Base-by-base conservation (phyloP, 2,329 filamentous ascomycete genomes). In the Neonectria faginata region DNA sequence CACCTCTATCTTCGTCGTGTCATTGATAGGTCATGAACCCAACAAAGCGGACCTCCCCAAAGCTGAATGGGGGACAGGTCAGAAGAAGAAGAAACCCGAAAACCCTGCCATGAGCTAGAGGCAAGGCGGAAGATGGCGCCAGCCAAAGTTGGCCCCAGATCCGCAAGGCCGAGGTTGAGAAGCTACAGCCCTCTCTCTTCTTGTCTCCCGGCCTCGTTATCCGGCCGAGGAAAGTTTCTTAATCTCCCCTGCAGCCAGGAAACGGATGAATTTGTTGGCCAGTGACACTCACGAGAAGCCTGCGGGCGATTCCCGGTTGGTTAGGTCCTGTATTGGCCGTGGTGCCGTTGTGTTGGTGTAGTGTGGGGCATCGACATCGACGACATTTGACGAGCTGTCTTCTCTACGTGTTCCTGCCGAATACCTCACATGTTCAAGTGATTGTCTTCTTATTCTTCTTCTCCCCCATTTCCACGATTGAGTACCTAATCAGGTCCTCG, bases 41-140 rank as follows among this genome's bases (percentile, higher is more conserved):
- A 45, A 29, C 31, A 18, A 42, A 18, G 54, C 54, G 60, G 54
- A 42, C 22, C 36, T n/a, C 41, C 41, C 48, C 27, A 54, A 39
- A 33, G 39, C 54, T 54, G 42, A 50, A 48, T 48, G n/a, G 50
- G 29, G 57, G 25, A 48, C 54, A 54, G 45, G 55, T 58, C 42
- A 58, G 42, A 50, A 25, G 25, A 25, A 25, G 5, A 6, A 25
- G 6, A 25, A 25, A 2, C 22, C 22, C 3, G 22, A 25, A 48
- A 50, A 7, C 33, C 31, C 33, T 11, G 18, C 39, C 60, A 52
- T 58, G 44, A 41, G 39, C 53, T 52, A 51, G 36, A 51, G 53
- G 33, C 45, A 53, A 39, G 54, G 39, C 48, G 33, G 56, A 18
- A 58, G 25, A 33, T 29, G 39, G 39, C n/a, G 12, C 44, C 29